These are phyloP conservation scores for Endothia cerciana DNA, from an alignment of 2,329 filamentous ascomycete genomes.

Conservation along the genomic window DNA sequence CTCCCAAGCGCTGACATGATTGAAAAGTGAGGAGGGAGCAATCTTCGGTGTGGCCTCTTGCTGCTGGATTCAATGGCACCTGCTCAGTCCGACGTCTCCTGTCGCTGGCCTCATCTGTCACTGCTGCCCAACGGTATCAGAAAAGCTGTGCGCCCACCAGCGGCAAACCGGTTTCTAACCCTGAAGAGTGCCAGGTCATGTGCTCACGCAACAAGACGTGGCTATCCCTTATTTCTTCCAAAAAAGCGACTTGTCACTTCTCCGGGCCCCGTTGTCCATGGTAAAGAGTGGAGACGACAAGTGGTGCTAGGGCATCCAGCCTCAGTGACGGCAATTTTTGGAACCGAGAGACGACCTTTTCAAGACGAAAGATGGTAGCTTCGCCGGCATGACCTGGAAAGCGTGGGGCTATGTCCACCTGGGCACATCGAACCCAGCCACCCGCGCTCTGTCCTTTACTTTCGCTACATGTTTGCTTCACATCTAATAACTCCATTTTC, in stretches of 20 bases:
- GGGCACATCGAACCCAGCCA: neutral
- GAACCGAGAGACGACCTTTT: no score
- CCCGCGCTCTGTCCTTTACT: neutral
- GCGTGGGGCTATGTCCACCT: neutral
- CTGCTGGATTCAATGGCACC: neutral
- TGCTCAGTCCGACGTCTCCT: neutral
- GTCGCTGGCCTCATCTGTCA: neutral
- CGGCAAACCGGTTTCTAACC: neutral
- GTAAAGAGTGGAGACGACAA: neutral
- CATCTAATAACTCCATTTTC: no score
- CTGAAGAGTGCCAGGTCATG: neutral
- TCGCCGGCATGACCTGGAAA: neutral
- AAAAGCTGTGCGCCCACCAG: neutral
- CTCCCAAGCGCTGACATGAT: neutral
- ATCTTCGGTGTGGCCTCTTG: neutral
- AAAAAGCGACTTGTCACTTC: neutral
- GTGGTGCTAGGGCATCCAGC: neutral
- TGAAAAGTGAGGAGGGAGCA: neutral
- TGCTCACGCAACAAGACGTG: neutral
- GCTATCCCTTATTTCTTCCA: neutral
- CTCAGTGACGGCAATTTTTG: neutral
- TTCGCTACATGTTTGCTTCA: neutral
- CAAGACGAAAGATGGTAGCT: neutral
- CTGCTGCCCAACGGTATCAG: neutral
- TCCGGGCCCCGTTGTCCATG: neutral